Conservation (phyloP, 306 rosid genomes). For the Mucuna pruriens region DNA sequence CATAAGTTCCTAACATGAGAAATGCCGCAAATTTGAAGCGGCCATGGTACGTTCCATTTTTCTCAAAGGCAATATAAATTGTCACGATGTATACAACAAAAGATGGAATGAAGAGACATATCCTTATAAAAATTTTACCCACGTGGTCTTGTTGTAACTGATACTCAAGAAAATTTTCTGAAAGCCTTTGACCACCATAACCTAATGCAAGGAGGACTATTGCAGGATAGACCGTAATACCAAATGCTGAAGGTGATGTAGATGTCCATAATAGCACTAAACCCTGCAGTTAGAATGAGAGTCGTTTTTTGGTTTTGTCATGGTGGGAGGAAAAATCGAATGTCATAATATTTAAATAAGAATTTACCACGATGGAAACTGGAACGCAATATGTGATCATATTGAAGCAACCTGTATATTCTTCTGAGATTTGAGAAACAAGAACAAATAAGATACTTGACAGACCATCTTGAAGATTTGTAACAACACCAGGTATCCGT, state of each 20-base stretch:
- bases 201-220: background rate
- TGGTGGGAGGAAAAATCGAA: no score
- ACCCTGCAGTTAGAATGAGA: background rate
- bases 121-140: fast-evolving
- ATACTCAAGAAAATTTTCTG: background rate
- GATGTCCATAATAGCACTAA: background rate
- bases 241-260: background rate
- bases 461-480: background rate
- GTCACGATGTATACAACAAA: background rate
- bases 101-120: background rate
- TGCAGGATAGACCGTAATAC: background rate
- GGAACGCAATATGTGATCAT: background rate
- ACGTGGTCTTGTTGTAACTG: background rate
- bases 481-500: background rate
- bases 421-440: background rate
- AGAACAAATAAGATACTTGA: background rate
- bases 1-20: background rate
- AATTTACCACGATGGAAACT: background rate
- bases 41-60: fast-evolving
- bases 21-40: background rate
- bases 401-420: background rate
- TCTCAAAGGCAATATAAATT: fast-evolving
- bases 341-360: no score
- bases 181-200: background rate
- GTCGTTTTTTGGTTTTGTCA: no score